Evolutionary conservation across 805 yeast species (phyloP), one percentile per base, ranked within the genome.

Genomic region (Lachancea sp.): DNA sequence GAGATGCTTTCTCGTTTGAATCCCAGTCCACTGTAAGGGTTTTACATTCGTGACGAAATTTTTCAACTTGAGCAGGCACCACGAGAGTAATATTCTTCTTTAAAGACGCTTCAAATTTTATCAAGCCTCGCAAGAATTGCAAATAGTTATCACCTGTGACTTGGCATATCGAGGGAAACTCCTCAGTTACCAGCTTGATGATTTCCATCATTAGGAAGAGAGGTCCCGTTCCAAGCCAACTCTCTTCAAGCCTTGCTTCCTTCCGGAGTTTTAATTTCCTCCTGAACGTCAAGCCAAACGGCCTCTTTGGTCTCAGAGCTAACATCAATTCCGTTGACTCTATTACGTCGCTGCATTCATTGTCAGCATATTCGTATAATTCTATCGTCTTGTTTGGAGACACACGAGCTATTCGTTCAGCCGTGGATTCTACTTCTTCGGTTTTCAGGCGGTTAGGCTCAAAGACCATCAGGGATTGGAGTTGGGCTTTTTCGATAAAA

Each of bases 161-260:
- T 7, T 53, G 48, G 1, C 48, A 31, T 6, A 59, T 54, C 4
- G 41, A 40, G 5, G 65, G 65, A 36, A 54, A 56, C 32, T 47
- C 41, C 8, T 39, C 39, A 26, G 51, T 41, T 6, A 56, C 35
- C 8, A 55, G 23, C 36, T 51, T 49, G 2, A 51, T 32, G 8
- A 54, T 42, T 19, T 45, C 50, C 5, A 49, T 47, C 29, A 60
- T 25, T 2, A 49, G 18, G 15, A 40, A 38, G 9, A 59, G 48
- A 11, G 54, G 46, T 13, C 44, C 40, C 11, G 47, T 28, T n/a
- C 63, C 61, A 0, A 54, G 45, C 63, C 63, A 60, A 19, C 45
- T 39, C 5, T 43, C 33, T 12, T 34, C 43, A 15, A 58, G 41
- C 13, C 45, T 41, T n/a, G 25, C 24, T 4, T 42, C 43, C 2